Percentiles rank a stretch among this genome's conserved stretches.
phyloP scores from a whole-genome alignment of 768 basidiomycete genomes.

The Naematelia aurantialba region DNA sequence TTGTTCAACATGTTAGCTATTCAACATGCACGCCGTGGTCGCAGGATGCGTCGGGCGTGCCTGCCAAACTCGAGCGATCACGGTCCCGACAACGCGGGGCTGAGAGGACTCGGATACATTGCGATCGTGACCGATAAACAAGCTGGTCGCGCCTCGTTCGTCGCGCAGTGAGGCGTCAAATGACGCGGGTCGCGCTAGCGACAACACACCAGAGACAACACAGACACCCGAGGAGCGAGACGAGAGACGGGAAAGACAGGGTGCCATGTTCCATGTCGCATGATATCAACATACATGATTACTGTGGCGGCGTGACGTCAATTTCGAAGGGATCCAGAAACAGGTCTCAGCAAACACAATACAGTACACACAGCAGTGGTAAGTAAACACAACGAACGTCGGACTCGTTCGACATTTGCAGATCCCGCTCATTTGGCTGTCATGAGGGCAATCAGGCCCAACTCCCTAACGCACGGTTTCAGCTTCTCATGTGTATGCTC shows the following conservation, averaged over 20 bases:
- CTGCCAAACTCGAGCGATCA: neutral
- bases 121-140: neutral
- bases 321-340: neutral
- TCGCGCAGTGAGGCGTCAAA: too few species aligned
- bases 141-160: neutral
- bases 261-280: too few species aligned
- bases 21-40: neutral
- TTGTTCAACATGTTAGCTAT: too few species aligned
- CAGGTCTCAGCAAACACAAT: too few species aligned
- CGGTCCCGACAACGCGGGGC: too few species aligned
- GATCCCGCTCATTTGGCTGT: constrained; percentile 8
- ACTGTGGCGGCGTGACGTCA: neutral
- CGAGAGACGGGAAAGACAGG: too few species aligned
- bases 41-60: neutral
- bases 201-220: too few species aligned
- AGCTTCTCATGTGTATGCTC: neutral
- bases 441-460: constrained; percentile 48
- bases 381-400: neutral
- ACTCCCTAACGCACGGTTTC: constrained; percentile 26
- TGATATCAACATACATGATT: neutral
- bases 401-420: neutral
- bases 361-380: too few species aligned
- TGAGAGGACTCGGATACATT: neutral
- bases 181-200: too few species aligned
- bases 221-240: too few species aligned